These are phyloP conservation scores for Blastobotrys arbuscula DNA, from an alignment of 1,139 yeast species.

Conservation along the genomic window DNA sequence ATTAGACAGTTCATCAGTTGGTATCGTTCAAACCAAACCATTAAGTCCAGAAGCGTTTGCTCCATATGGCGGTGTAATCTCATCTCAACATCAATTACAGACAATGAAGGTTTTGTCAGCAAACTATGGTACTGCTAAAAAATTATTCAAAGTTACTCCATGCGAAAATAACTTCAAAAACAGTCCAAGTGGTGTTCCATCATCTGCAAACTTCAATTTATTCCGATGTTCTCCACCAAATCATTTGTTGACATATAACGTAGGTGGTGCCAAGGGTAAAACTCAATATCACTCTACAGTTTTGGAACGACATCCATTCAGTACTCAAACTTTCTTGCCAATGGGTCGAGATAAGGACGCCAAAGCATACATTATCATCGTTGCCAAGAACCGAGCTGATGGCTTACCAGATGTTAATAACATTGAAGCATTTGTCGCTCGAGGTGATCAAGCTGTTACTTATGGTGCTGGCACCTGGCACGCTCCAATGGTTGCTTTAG, in stretches of 20 bases:
- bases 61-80: constrained; percentile 50
- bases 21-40: constrained; percentile 32
- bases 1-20: constrained; percentile 15
- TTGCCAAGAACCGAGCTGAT: constrained; percentile 52
- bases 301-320: constrained; percentile 81
- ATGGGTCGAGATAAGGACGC: constrained; percentile 58
- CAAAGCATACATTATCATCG: constrained; percentile 69
- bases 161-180: constrained; percentile 47
- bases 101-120: constrained; percentile 49
- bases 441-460: constrained; percentile 83
- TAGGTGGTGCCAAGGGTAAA: constrained; percentile 24
- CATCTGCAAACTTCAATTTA: constrained; percentile 71
- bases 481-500: constrained; percentile 85
- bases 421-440: constrained; percentile 64
- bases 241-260: constrained; percentile 43
- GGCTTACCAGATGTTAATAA: constrained; percentile 57
- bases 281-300: constrained; percentile 54
- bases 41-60: constrained; percentile 47
- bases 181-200: constrained; percentile 44
- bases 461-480: constrained; percentile 82
- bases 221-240: constrained; percentile 76
- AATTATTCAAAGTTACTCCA: constrained; percentile 67
- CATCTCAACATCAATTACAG: constrained; percentile 48
- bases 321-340: constrained; percentile 89
- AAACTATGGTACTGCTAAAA: constrained; percentile 90